Base-by-base conservation (phyloP, 495 filamentous ascomycete species). In the Clohesyomyces aquaticus region DNA sequence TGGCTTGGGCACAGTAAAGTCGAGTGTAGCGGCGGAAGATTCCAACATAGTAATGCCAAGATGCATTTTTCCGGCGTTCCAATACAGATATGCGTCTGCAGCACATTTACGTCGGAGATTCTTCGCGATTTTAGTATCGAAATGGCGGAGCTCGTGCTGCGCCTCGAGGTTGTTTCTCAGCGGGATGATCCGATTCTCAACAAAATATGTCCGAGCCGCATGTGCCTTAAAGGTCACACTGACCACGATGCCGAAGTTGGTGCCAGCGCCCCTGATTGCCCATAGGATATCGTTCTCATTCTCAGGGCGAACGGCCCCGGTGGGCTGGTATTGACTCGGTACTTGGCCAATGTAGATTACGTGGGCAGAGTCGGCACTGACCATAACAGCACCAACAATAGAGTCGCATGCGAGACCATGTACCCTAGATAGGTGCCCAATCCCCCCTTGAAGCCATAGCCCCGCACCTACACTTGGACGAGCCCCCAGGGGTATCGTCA, bases 401-500 rank as follows among this genome's bases (percentile, higher is more conserved):
- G 80, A 72, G 70, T 88, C 84, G 72, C 83, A 87, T 10, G 84
- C 67, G 27, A 88, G 84, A 23, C 85, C 84, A 59, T 86, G 67
- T 42, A 79, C 55, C 59, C 85, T 80, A 53, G 82, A 69, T 51
- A 87, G 76, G 70, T 86, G 83, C 12, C 85, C 85, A 47, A 88
- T 85, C 67, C 85, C 85, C 58, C 85, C 85, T 77, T 88, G 84
- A 51, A 88, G 74, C 83, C 82, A 87, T 42, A 83, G 65, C 23
- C 85, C 85, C 4, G 82, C 80, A 32, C 85, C 85, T 47, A 87
- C 84, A 59, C 84, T 85, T 69, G 84, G 85, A 41, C 84, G 81
- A 35, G 81, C 61, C 8, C 84, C 85, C 42, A 87, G 69, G 3
- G 85, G 85, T 23, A 87, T 81, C 67, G 81, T 83, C 57, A 87